Evolutionary conservation across 306 rosid genomes (phyloP).

Genomic region (Echinosophora koreensis): DNA sequence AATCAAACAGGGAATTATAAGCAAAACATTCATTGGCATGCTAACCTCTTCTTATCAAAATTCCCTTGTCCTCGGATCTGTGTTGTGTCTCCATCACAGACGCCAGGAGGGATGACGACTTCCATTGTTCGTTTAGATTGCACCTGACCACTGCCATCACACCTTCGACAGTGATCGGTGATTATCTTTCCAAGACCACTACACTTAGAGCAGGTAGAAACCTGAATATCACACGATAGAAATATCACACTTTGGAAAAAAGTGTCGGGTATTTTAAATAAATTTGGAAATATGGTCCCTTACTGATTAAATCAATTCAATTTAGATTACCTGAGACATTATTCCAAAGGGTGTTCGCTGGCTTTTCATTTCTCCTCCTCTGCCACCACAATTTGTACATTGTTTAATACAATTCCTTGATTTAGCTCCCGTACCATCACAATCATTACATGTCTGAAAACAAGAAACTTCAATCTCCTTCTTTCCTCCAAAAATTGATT

Average conservation of each 20-base stretch:
- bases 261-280: neutral
- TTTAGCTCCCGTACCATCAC: conserved; percentile 92
- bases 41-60: conserved; percentile 74
- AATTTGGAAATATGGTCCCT: neutral
- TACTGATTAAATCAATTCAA: conserved; percentile 1
- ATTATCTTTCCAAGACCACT: conserved; percentile 80
- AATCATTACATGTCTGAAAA: conserved; percentile 69
- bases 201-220: conserved; percentile 87
- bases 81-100: conserved; percentile 83
- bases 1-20: neutral
- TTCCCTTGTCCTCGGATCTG: conserved; percentile 82
- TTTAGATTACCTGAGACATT: conserved; percentile 77
- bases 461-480: conserved; percentile 76
- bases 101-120: conserved; percentile 80
- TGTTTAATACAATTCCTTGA: conserved; percentile 66
- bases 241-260: conserved; percentile 30
- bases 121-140: conserved; percentile 63
- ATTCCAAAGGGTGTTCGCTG: conserved; percentile 91
- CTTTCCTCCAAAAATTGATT: conserved; percentile 83
- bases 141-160: conserved; percentile 76
- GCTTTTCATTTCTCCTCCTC: conserved; percentile 82
- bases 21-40: neutral
- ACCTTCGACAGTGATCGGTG: conserved; percentile 71
- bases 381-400: conserved; percentile 86
- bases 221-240: conserved; percentile 56